These are phyloP conservation scores for Scutellaria baicalensis DNA, from an alignment of 257 asterid species.

Conservation along the genomic window DNA sequence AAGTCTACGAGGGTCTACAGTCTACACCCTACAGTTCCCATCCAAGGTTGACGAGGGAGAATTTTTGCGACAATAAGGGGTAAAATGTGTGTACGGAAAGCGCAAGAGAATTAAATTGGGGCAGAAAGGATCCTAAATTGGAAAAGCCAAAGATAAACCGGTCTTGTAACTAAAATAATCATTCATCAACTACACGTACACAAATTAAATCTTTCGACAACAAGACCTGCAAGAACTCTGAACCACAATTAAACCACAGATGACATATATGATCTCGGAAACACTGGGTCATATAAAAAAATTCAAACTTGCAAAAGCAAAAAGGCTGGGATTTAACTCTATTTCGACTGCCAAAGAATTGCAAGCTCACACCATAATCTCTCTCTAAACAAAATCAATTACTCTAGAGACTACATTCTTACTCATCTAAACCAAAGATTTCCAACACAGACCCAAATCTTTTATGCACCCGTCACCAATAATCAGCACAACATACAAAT, in stretches of 20 bases:
- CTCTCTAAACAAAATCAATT: background rate
- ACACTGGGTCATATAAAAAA: background rate
- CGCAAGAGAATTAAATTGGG: background rate
- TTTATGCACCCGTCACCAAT: background rate
- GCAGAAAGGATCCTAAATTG: background rate
- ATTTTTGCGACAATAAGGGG: background rate
- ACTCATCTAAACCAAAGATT: background rate
- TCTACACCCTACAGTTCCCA: background rate
- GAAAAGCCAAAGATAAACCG: background rate
- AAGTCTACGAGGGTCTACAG: background rate
- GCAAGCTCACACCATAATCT: background rate
- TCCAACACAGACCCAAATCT: background rate
- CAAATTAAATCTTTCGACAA: background rate
- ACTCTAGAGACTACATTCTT: background rate
- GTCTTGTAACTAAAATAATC: background rate
- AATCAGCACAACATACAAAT: background rate
- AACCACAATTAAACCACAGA: background rate
- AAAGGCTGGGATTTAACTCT: background rate
- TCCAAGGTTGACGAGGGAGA: background rate
- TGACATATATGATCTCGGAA: background rate
- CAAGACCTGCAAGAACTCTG: background rate
- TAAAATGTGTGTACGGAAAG: background rate
- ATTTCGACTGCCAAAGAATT: background rate
- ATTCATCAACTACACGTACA: background rate
- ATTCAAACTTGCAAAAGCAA: background rate